Base-by-base conservation (phyloP, 2,329 filamentous ascomycete species). In the Fusarium musae region DNA sequence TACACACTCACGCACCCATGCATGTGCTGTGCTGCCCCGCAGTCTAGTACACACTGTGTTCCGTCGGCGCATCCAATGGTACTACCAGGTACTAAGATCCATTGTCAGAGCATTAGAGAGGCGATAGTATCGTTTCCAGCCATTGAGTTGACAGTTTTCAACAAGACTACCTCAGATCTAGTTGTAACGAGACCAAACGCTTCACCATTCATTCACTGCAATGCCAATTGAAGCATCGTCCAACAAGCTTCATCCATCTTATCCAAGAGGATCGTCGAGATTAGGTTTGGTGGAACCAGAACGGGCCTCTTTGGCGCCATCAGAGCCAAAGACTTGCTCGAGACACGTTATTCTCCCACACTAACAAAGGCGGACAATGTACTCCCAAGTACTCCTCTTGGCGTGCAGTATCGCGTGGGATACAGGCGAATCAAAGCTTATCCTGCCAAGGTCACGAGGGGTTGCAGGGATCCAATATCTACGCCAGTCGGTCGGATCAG, bases 251-350 rank as follows among this genome's bases (percentile, higher is more conserved):
- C 42, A 69, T 50, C 53, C 52, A 54, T 37, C 50, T 50, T 30
- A 52, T 54, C 52, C 49, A 60, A 47, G 23, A 54, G 36, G 71
- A 79, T 76, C 64, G 72, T 79, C 74, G 60, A 80, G 76, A 79
- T 79, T 78, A 74, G 67, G 79, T 79, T 80, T 71, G 67, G 70
- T 77, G 73, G 66, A 54, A 60, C 68, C 52, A n/a, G 47, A 61
- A 72, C 66, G 63, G 63, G 44, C 58, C 54, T 58, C 46, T 40
- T 59, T 59, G 52, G 30, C 34, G 36, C 52, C 17, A 57, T 59
- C 32, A 17, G 17, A 49, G 40, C 49, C 28, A 37, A 30, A 13
- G 66, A 73, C 70, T 60, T 74, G 36, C 37, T 23, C 39, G 65
- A 53, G 52, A 72, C 70, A 53, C 49, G 39, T 42, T 6, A 10